These are phyloP conservation scores for Globisporangium viniferum DNA, from an alignment of 352 stramenopile species.

Conservation along the genomic window DNA sequence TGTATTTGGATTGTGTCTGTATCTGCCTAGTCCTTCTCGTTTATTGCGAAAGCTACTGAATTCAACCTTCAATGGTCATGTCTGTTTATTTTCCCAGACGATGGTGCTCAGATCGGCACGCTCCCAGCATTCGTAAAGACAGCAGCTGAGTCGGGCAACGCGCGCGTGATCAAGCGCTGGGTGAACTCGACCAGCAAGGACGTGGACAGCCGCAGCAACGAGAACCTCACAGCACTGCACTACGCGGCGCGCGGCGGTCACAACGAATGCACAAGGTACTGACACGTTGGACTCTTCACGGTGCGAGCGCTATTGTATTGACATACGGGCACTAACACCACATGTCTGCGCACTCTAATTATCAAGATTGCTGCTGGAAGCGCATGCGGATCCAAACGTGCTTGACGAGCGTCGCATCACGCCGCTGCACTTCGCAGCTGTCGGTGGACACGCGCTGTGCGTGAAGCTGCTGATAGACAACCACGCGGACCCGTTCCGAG, in stretches of 20 bases:
- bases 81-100: constrained; percentile 15
- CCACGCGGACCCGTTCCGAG: constrained; percentile 76
- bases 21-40: not conserved
- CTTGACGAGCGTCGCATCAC: constrained; percentile 72
- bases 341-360: not conserved
- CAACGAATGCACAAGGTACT: constrained; percentile 67
- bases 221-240: constrained; percentile 82
- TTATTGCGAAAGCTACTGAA: not conserved
- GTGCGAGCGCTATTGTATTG: no score
- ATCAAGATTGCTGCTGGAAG: constrained; percentile 51
- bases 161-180: constrained; percentile 80
- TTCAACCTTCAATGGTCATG: not conserved
- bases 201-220: constrained; percentile 58
- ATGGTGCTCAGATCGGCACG: constrained; percentile 28
- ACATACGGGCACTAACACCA: not conserved
- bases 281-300: not conserved
- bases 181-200: constrained; percentile 65
- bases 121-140: constrained; percentile 64
- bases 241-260: constrained; percentile 72
- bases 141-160: constrained; percentile 72
- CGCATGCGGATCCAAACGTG: constrained; percentile 64
- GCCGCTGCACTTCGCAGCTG: constrained; percentile 65
- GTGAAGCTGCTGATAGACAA: constrained; percentile 80
- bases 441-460: constrained; percentile 71
- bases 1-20: not conserved